A percentile compares a stretch with the other conserved stretches of the same genome.
These are phyloP conservation scores for Aspergillus tamarii DNA, from an alignment of 2,329 filamentous ascomycete species.

Conservation along the genomic window DNA sequence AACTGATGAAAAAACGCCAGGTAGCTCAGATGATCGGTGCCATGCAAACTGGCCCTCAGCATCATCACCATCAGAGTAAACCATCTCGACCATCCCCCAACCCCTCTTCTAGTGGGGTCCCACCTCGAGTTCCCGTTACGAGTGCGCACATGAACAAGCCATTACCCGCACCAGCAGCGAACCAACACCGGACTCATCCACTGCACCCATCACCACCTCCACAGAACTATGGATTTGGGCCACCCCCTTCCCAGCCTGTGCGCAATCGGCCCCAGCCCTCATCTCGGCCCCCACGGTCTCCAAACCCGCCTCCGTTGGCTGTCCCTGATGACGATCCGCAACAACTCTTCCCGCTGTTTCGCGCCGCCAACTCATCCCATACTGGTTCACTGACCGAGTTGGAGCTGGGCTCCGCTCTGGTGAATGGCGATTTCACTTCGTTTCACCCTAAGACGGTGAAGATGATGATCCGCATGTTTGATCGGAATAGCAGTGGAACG, in stretches of 20 bases:
- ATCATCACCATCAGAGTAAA: slow-evolving; percentile 28
- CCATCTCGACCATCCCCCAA: slow-evolving; percentile 31
- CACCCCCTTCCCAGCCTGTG: slow-evolving; percentile 55
- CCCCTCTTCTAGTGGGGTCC: slow-evolving; percentile 26
- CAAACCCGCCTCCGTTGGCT: slow-evolving; percentile 57
- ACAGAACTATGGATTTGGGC: slow-evolving; percentile 54
- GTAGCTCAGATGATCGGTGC: slow-evolving; percentile 50
- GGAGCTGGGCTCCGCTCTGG: slow-evolving; percentile 85
- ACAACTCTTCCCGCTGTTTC: slow-evolving; percentile 79
- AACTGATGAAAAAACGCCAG: slow-evolving; percentile 29
- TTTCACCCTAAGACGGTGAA: slow-evolving; percentile 93
- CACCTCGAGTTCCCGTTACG: slow-evolving; percentile 32
- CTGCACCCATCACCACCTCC: slow-evolving; percentile 48
- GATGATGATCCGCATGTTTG: slow-evolving; percentile 99
- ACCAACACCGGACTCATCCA: slow-evolving; percentile 38
- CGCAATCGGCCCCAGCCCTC: slow-evolving; percentile 59
- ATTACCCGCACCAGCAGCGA: slow-evolving; percentile 18
- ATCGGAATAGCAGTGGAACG: slow-evolving; percentile 82
- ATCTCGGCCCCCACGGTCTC: slow-evolving; percentile 68
- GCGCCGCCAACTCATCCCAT: slow-evolving; percentile 78
- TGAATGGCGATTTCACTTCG: slow-evolving; percentile 93
- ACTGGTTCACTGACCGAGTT: slow-evolving; percentile 82
- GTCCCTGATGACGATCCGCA: slow-evolving; percentile 55
- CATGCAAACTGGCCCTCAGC: slow-evolving; percentile 34
- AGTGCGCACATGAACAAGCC: slow-evolving; percentile 22